Conservation (phyloP, 345 rosid species). For the Bruguiera sexangula region DNA sequence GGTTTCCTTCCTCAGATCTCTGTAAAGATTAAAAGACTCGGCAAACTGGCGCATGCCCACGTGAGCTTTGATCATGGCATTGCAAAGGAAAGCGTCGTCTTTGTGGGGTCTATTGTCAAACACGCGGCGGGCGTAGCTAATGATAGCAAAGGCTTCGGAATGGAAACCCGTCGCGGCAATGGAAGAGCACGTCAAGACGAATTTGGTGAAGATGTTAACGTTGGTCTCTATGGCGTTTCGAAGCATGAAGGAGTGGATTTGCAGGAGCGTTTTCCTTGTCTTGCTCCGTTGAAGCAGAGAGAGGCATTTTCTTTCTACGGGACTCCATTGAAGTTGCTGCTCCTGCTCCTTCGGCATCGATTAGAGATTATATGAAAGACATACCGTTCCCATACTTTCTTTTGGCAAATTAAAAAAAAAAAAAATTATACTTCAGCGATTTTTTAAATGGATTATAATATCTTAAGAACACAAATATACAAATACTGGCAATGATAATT, state of each 20-base stretch:
- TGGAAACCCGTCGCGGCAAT: neutral
- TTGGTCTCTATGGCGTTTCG: constrained; percentile 54
- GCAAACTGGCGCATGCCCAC: constrained; percentile 32
- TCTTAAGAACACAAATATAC: too few relatives aligned
- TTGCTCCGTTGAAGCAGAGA: constrained; percentile 43
- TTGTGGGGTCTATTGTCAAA: constrained; percentile 50
- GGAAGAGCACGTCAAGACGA: constrained; percentile 40
- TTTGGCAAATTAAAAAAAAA: too few relatives aligned
- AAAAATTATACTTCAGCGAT: too few relatives aligned
- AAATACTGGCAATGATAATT: too few relatives aligned
- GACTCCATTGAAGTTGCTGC: constrained; percentile 33
- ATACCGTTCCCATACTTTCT: too few relatives aligned
- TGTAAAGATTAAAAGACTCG: constrained; percentile 47
- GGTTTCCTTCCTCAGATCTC: constrained; percentile 41
- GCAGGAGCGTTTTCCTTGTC: constrained; percentile 38
- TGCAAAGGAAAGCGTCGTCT: constrained; percentile 60
- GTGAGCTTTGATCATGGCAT: constrained; percentile 65
- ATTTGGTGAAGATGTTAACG: constrained; percentile 53
- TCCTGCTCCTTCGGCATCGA: neutral
- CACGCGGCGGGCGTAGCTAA: constrained; percentile 48
- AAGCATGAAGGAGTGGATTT: constrained; percentile 65
- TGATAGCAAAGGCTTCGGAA: constrained; percentile 20
- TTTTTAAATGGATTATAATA: too few relatives aligned
- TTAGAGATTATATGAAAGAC: too few relatives aligned
- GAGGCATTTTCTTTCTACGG: constrained; percentile 51